Conservation (phyloP, 2,329 filamentous ascomycete species). For the Sphaerulina populicola region DNA sequence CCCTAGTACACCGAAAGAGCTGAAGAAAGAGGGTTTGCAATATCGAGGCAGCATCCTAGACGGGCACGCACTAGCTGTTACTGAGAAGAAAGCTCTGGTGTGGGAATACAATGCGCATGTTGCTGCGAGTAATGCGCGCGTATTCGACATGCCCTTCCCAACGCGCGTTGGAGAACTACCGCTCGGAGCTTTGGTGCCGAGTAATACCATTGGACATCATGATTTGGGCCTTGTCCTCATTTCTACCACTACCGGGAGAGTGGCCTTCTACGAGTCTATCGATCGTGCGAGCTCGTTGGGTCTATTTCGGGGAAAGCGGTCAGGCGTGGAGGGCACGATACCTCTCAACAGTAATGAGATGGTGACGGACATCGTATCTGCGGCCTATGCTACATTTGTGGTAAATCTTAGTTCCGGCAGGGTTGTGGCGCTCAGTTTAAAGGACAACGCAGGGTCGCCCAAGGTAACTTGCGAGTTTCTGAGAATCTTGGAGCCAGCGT, state of each 20-base stretch:
- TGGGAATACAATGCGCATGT: conserved; percentile 72
- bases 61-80: conserved; percentile 60
- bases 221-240: conserved; percentile 82
- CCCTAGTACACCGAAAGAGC: conserved; percentile 68
- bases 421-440: conserved; percentile 74
- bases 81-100: conserved; percentile 71
- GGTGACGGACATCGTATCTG: conserved; percentile 68
- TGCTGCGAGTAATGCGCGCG: conserved; percentile 64
- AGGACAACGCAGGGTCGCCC: conserved; percentile 80
- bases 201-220: conserved; percentile 64
- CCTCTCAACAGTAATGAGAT: conserved; percentile 67
- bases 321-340: conserved; percentile 67
- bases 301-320: conserved; percentile 71
- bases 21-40: conserved; percentile 57
- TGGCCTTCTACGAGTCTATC: conserved; percentile 93
- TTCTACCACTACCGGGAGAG: conserved; percentile 71
- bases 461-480: conserved; percentile 71
- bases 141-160: conserved; percentile 68
- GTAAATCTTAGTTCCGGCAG: conserved; percentile 77
- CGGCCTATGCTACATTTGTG: conserved; percentile 80
- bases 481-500: conserved; percentile 49
- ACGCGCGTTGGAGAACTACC: conserved; percentile 65
- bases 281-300: conserved; percentile 78
- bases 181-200: conserved; percentile 71
- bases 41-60: conserved; percentile 30